Evolutionary conservation across 2,329 filamentous ascomycete genomes (phyloP), one percentile per base, ranked within the genome.

Genomic region (Fusarium sp.): DNA sequence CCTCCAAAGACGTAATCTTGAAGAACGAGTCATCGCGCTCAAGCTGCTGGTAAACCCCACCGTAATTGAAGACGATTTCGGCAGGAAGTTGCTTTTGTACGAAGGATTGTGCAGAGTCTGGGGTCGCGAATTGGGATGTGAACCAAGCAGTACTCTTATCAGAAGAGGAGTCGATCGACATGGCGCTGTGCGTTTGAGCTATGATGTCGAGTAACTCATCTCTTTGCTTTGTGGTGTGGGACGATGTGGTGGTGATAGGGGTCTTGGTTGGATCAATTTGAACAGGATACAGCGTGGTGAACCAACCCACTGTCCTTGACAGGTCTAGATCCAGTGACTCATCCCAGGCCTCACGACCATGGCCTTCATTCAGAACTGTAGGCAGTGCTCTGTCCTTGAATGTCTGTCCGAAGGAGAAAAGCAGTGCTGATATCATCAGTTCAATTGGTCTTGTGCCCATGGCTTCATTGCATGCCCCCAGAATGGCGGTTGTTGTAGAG

Each of bases 1-100:
- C 40, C 4, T 32, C 52, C 14, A 62, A 41, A 11, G 58, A 56
- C 3, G 32, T 46, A 14, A 58, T 10, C 17, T 58, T 20, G 13
- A 58, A 58, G 41, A 58, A 23, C 4, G 55, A 51, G 19, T 52
- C 47, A 13, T 40, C 23, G 10, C 55, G 55, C 55, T 58, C 55
- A 4, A 58, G 33, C 30, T 52, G 55, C 27, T 58, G 55, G 19
- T 52, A 58, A 6, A 58, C 55, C 11, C 55, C 47, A 6, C 33
- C 41, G 41, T 58, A 58, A 10, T 58, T 52, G 47, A 58, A 62
- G 35, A 62, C 58, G n/a, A 62, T 48, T 19, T 62, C 58, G 17
- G 27, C 58, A 6, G 52, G 58, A 11, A 62, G 46, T 10, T 56
- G 46, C 4, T 19, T 37, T 15, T 52, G 10, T 2, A 47, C 46